Conservation (phyloP, 2,329 filamentous ascomycete species). For the Cryphonectria parasitica region DNA sequence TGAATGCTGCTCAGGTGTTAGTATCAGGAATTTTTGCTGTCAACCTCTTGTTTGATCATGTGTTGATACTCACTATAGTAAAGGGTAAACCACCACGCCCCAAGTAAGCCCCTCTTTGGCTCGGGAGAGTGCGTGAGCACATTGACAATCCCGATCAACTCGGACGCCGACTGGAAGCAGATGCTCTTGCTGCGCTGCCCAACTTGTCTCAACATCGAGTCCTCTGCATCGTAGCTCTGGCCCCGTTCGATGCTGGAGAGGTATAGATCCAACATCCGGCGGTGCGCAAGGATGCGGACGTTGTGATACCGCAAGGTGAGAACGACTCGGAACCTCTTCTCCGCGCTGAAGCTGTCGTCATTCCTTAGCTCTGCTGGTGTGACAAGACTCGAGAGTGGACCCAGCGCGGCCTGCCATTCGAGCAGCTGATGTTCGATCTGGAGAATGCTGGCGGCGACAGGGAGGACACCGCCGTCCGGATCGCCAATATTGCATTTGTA, state of each 20-base stretch:
- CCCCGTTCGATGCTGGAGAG: slow-evolving; percentile 27
- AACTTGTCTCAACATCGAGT: slow-evolving; percentile 30
- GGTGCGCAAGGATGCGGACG: slow-evolving; percentile 38
- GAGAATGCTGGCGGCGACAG: slow-evolving; percentile 41
- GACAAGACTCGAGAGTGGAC: slow-evolving; percentile 36
- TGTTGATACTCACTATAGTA: slow-evolving; percentile 36
- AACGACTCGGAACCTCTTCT: slow-evolving; percentile 46
- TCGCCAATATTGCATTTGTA: slow-evolving; percentile 50
- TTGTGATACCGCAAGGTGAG: slow-evolving; percentile 41
- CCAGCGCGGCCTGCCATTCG: slow-evolving; percentile 43
- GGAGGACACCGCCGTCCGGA: slow-evolving; percentile 16
- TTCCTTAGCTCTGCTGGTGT: slow-evolving; percentile 33
- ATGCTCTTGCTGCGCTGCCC: slow-evolving; percentile 32
- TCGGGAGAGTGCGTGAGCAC: slow-evolving; percentile 29
- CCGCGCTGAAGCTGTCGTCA: slow-evolving; percentile 28
- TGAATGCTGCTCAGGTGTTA: slow-evolving; percentile 28
- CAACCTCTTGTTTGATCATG: not conserved
- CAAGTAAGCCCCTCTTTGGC: slow-evolving; percentile 32
- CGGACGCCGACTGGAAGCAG: slow-evolving; percentile 34
- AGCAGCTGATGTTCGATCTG: slow-evolving; percentile 44
- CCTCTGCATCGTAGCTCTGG: slow-evolving; percentile 21
- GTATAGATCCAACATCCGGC: slow-evolving; percentile 36
- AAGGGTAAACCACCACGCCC: slow-evolving; percentile 40
- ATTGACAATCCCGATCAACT: slow-evolving; percentile 33
- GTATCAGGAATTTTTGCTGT: not conserved